Evolutionary conservation across 495 filamentous ascomycete species (phyloP), one percentile per base, ranked within the genome.

Genomic region (Margaritispora aquatica): DNA sequence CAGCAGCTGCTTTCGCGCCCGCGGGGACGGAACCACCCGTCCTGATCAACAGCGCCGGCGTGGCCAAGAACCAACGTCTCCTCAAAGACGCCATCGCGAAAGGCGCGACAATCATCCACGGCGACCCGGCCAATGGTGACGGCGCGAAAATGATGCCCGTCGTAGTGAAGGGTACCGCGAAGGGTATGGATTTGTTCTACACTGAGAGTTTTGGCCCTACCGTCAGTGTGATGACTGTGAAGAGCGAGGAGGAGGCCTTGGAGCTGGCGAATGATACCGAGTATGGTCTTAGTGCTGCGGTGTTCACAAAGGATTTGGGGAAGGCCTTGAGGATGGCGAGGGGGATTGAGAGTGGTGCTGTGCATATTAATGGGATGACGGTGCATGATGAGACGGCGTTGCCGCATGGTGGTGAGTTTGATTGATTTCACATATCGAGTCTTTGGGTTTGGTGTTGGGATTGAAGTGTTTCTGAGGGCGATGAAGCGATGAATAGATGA

Each of bases 321-420:
- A 72, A 80, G 63, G 92, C 85, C 15, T 81, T 96, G 65, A 80
- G 86, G 51, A 75, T 96, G 27, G 84, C 91, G 49, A 86, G 80
- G 68, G 75, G 82, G 67, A 83, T 96, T 46, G 83, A 93, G 72
- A 85, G 87, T 11, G 93, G 93, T 24, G 87, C 87, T 23, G 88
- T 97, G 26, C 92, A 96, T 69, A 92, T 96, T 67, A 97, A 97
- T 69, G 79, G 75, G 31, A 84, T 91, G 82, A 89, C 85, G 2
- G 78, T 96, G 0, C 90, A 96, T 67, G 92, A 97, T 61, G 92
- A 96, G 73, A 71, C 83, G 13, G 75, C 75, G 20, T 68, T 96
- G 57, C 89, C 92, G 4, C 90, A 96, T 71, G 92, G 92, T 23
- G 92, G 64, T 63, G 41, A 63, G 63, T 61, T 21, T 17, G 17